Evolutionary conservation across 2,329 filamentous ascomycete species (phyloP), one percentile per base, ranked within the genome.

Genomic region (Sporothrix luriei): DNA sequence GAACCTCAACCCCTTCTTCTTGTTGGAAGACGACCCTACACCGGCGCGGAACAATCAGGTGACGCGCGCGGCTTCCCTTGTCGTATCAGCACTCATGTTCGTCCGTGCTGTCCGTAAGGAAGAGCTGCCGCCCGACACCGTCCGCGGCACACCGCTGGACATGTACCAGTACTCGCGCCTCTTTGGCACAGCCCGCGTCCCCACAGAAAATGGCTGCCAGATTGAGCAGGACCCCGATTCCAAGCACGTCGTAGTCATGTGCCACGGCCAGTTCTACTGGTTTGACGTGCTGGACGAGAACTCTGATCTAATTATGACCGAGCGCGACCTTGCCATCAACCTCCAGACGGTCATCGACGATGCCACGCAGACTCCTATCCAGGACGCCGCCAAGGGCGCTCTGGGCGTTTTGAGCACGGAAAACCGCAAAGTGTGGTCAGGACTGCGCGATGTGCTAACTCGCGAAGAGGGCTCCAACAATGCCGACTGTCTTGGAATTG

Each of bases 121-220:
- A 78, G 95, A 99, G 77, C 84, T 99, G 10, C 91, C 93, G 0
- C 94, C 95, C 0, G 95, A 99, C 79, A 93, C 85, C 1, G 80
- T 97, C 72, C 91, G 90, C 75, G 93, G 92, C 24, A 90, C 88
- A 26, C 93, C 95, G 0, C 84, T 99, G 21, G 95, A 93, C 84
- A 99, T 99, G 95, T 97, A 97, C 79, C 95, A 99, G 79, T 98
- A 97, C 81, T 97, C 94, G 0, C 88, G 94, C 21, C 84, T 99
- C 38, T 99, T 99, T 76, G 95, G 95, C 66, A 98, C 95, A 0
- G 94, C 95, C 59, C 88, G 95, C 74, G 92, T 99, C 10, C 95
- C 95, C 0, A 98, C 94, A 0, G 92, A 97, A 40, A 90, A 95
- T 77, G 95, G 95, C 5, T 99, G 95, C 78, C 91, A 97, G 75